Percentiles rank a stretch among this genome's conserved stretches.
Conservation (phyloP, 768 basidiomycete genomes). For the Lactarius evosmus region DNA sequence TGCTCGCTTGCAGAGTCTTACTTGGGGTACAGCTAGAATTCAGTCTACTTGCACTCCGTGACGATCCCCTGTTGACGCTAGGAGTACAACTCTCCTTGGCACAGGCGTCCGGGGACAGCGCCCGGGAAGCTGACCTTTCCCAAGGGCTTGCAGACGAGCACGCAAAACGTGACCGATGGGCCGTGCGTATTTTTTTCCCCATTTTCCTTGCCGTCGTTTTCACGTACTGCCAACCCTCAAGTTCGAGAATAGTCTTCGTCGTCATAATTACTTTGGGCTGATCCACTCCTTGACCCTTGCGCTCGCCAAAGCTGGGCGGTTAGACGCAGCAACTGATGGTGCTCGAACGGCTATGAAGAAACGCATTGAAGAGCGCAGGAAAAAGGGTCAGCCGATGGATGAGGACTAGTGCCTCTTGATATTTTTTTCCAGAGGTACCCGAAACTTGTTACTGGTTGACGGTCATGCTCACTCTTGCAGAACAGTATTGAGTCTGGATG, state of each 20-base stretch:
- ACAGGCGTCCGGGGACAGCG: slow-evolving; percentile 36
- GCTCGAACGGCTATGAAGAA: slow-evolving; percentile 46
- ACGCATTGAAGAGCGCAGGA: slow-evolving; percentile 41
- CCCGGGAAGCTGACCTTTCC: slow-evolving; percentile 48
- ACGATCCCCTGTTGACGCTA: slow-evolving; percentile 73
- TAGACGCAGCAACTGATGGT: slow-evolving; percentile 49
- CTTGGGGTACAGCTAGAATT: slow-evolving; percentile 68
- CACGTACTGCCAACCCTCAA: slow-evolving; percentile 34
- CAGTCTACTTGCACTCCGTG: slow-evolving; percentile 83
- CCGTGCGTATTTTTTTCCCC: slow-evolving; percentile 49
- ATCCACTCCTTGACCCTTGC: slow-evolving; percentile 69
- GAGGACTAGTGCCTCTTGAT: slow-evolving; percentile 35
- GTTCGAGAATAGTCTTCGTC: slow-evolving; percentile 85
- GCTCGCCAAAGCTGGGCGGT: slow-evolving; percentile 65
- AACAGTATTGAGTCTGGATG: slow-evolving; percentile 12
- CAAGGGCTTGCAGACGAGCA: slow-evolving; percentile 63
- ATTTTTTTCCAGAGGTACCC: slow-evolving; percentile 5
- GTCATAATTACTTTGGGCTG: slow-evolving; percentile 84
- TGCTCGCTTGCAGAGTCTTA: background rate
- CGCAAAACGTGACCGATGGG: slow-evolving; percentile 76
- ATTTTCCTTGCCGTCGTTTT: background rate
- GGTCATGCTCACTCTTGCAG: slow-evolving; percentile 3
- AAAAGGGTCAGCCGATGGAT: slow-evolving; percentile 44
- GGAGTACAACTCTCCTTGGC: slow-evolving; percentile 55
- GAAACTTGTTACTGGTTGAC: slow-evolving; percentile 2